Base-by-base conservation (phyloP, 2,329 filamentous ascomycete genomes). In the Aspergillus sp. region DNA sequence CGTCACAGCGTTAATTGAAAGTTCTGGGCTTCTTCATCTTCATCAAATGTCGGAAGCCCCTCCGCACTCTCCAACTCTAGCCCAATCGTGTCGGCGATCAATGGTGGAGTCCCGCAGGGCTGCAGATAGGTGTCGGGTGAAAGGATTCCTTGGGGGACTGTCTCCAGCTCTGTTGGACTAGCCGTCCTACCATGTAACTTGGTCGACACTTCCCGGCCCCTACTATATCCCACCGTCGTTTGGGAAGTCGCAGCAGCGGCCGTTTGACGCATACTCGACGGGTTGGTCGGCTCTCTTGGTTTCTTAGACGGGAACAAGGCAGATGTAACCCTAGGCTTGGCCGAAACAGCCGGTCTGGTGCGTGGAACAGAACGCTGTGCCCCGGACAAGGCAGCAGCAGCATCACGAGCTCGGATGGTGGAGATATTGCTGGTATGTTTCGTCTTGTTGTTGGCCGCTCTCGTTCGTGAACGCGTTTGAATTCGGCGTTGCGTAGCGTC, bases 211-310 rank as follows among this genome's bases (percentile, higher is more conserved):
- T 68, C 71, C 36, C 91, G 86, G 36, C 93, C 92, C 73, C 90
- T 91, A 58, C 86, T 90, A 73, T 96, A 96, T 15, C 93, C 93
- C 44, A 96, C 83, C 0, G 92, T 96, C 58, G 87, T 93, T 64
- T 88, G 86, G 1, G 92, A 96, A 5, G 87, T 87, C 5, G 85
- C 85, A 21, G 85, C 83, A 1, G 89, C 88, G 10, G 84, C 81
- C 8, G 83, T 83, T 64, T 86, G 84, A 50, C 87, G 85, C 66
- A 85, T 81, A 8, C 75, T 71, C n/a, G 81, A 81, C 0, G 81
- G 76, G 62, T 83, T 83, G 7, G 80, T 77, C 2, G 81, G 76
- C 5, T 75, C 68, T n/a, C 77, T 72, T 54, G 82, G 82, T 59
- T 77, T 80, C 57, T 71, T 77, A 11, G 73, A 68, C 39, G 77